Conservation (phyloP, 352 stramenopile species). For the Pseudoperonospora humuli region DNA sequence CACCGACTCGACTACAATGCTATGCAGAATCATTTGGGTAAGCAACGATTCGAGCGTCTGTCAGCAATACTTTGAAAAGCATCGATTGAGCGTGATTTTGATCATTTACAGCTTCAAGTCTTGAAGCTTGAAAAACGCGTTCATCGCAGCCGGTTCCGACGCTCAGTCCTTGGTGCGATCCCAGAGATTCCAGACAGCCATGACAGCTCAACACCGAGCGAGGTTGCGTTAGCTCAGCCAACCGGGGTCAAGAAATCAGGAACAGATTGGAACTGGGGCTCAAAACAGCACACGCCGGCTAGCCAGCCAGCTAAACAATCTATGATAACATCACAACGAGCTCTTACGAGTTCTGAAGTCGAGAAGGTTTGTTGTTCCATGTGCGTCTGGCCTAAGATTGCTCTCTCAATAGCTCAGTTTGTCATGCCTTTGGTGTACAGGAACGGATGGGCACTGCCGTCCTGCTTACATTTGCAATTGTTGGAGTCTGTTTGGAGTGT, state of each 20-base stretch:
- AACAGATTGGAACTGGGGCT: slow-evolving; percentile 22
- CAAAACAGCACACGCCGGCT: background rate
- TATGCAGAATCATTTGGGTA: slow-evolving; percentile 51
- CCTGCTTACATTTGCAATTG: slow-evolving; percentile 25
- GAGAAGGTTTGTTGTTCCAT: slow-evolving; percentile 19
- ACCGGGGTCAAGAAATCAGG: background rate
- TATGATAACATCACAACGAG: background rate
- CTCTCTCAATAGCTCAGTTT: background rate
- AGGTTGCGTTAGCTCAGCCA: background rate
- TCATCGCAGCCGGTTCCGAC: slow-evolving; percentile 40
- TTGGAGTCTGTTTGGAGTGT: slow-evolving; percentile 26
- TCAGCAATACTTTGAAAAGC: background rate
- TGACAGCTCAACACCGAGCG: background rate
- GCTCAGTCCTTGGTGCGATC: slow-evolving; percentile 19
- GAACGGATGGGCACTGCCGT: slow-evolving; percentile 18
- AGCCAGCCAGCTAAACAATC: slow-evolving; percentile 2
- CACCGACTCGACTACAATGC: slow-evolving; percentile 18
- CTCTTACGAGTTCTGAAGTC: background rate
- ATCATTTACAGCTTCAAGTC: slow-evolving; percentile 20
- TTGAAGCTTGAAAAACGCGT: slow-evolving; percentile 57
- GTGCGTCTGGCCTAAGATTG: background rate
- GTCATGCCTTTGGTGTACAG: slow-evolving; percentile 3
- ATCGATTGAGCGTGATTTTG: background rate
- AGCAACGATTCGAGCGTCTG: background rate
- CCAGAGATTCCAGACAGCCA: slow-evolving; percentile 3